Percentiles rank a stretch among this genome's conserved stretches.
Evolutionary conservation across 2,329 filamentous ascomycete genomes (phyloP).

Genomic region (Macrophomina phaseolina): DNA sequence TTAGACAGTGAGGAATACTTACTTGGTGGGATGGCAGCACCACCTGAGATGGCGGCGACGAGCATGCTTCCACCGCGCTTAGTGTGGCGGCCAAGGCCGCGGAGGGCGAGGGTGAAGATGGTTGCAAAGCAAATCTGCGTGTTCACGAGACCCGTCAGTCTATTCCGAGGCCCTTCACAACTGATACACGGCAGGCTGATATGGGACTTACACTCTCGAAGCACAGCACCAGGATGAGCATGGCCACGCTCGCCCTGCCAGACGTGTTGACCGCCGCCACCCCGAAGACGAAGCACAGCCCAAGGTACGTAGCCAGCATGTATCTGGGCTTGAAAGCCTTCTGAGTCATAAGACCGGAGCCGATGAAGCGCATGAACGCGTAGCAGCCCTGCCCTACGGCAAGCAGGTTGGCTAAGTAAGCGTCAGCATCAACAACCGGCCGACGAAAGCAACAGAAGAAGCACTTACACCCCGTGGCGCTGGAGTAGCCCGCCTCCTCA

Average conservation of each 20-base stretch:
- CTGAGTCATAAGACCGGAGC: slow-evolving; percentile 30
- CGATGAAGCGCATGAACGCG: slow-evolving; percentile 34
- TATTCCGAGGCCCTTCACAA: too few relatives aligned
- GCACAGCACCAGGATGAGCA: slow-evolving; percentile 31
- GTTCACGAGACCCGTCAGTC: neutral
- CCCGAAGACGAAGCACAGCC: slow-evolving; percentile 31
- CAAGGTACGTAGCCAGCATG: slow-evolving; percentile 32
- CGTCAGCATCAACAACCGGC: neutral
- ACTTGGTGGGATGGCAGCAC: slow-evolving; percentile 38
- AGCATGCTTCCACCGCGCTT: slow-evolving; percentile 39
- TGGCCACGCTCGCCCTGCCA: slow-evolving; percentile 29
- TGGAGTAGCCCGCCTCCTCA: slow-evolving; percentile 30
- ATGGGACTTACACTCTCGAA: slow-evolving; percentile 30
- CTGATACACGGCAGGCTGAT: too few relatives aligned
- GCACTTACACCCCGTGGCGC: slow-evolving; percentile 28
- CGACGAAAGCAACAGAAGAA: too few relatives aligned
- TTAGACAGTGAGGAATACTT: neutral
- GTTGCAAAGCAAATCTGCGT: slow-evolving; percentile 31
- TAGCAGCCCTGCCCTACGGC: slow-evolving; percentile 32
- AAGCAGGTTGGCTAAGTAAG: slow-evolving; percentile 30
- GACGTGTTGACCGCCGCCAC: slow-evolving; percentile 29
- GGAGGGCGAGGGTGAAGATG: slow-evolving; percentile 37
- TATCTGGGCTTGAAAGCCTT: slow-evolving; percentile 28
- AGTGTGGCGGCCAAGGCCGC: slow-evolving; percentile 37
- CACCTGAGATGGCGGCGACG: slow-evolving; percentile 35